These are phyloP conservation scores for Halenospora varia DNA, from an alignment of 495 filamentous ascomycete genomes.

Conservation along the genomic window DNA sequence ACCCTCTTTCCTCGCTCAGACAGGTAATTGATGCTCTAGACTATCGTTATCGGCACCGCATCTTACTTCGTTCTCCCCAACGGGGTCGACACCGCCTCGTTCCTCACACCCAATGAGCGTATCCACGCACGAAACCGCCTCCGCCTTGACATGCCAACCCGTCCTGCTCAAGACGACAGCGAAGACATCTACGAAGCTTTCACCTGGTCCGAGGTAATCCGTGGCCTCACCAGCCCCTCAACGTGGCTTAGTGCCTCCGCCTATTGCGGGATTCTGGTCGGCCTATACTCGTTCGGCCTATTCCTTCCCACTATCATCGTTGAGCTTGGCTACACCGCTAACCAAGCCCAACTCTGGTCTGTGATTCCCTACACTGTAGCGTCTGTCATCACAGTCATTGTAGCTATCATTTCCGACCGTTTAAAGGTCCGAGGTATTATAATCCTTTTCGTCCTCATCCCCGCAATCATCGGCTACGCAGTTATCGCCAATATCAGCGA, in stretches of 20 bases:
- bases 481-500: constrained; percentile 56
- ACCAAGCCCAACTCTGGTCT: constrained; percentile 63
- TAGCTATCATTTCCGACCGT: constrained; percentile 53
- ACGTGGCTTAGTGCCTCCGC: constrained; percentile 41
- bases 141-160: constrained; percentile 26
- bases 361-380: constrained; percentile 66
- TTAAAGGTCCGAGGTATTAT: constrained; percentile 46
- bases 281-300: constrained; percentile 64
- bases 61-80: constrained; percentile 55
- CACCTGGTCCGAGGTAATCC: constrained; percentile 61
- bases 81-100: constrained; percentile 53
- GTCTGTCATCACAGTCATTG: constrained; percentile 48
- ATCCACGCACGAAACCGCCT: constrained; percentile 37
- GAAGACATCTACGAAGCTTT: constrained; percentile 42
- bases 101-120: constrained; percentile 44
- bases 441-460: constrained; percentile 50
- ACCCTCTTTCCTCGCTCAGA: not conserved
- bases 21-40: constrained; percentile 28
- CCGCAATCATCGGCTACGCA: constrained; percentile 61
- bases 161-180: constrained; percentile 24
- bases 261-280: constrained; percentile 48
- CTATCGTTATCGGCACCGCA: constrained; percentile 32
- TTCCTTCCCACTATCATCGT: constrained; percentile 70
- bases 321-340: constrained; percentile 58
- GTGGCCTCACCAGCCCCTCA: constrained; percentile 55